Percentiles rank a stretch among this genome's conserved stretches.
Conservation (phyloP, 2,329 filamentous ascomycete species). For the Diplodia sapinea region DNA sequence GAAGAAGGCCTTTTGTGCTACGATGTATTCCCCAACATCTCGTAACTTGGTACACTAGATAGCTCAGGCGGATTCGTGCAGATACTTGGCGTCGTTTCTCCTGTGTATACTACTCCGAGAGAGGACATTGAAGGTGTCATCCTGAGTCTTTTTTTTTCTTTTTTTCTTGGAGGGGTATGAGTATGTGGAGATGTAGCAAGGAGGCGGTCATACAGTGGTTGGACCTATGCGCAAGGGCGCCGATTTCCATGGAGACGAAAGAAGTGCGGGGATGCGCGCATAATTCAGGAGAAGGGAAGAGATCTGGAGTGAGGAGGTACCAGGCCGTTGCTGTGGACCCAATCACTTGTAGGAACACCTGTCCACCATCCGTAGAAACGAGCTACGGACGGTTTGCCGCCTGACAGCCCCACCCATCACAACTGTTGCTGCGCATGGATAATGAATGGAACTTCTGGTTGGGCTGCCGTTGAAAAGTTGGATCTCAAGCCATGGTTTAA, state of each 20-base stretch:
- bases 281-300: background rate
- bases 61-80: no score
- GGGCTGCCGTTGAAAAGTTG: background rate
- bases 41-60: background rate
- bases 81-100: background rate
- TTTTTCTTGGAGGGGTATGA: background rate
- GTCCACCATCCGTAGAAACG: background rate
- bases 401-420: background rate
- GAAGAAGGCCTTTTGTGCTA: constrained; percentile 7
- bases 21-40: constrained; percentile 2
- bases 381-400: no score
- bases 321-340: background rate
- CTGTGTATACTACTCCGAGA: background rate
- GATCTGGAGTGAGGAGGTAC: background rate
- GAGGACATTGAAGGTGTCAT: background rate
- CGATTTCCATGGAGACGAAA: background rate
- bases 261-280: background rate
- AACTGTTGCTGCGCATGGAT: background rate
- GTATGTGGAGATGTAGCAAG: background rate
- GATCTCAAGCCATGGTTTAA: background rate
- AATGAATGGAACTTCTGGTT: background rate
- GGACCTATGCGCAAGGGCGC: background rate
- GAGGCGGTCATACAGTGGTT: background rate
- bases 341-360: background rate
- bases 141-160: background rate